Evolutionary conservation across 2,329 filamentous ascomycete genomes (phyloP).

Genomic region (Purpureocillium lavendulum): DNA sequence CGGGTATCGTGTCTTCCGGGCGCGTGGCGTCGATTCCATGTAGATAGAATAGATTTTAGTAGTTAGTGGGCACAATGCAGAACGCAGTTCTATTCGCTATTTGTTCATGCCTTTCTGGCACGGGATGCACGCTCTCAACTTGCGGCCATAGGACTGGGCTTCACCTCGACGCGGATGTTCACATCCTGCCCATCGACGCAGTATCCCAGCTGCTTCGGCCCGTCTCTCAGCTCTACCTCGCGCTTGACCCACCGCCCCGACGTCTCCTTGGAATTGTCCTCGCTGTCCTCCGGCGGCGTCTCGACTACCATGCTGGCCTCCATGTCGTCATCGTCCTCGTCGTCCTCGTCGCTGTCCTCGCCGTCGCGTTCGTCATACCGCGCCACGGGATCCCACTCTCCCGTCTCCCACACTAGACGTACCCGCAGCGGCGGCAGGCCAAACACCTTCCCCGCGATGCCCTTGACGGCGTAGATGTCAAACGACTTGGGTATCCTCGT

Average conservation of each 20-base stretch:
- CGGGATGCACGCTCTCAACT: no score
- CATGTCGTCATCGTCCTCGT: slow-evolving; percentile 19
- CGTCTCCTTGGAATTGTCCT: slow-evolving; percentile 20
- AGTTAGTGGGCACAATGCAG: no score
- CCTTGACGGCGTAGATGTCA: slow-evolving; percentile 75
- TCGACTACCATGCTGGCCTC: slow-evolving; percentile 17
- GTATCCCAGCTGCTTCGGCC: slow-evolving; percentile 74
- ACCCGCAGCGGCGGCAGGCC: slow-evolving; percentile 53
- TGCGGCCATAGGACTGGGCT: no score
- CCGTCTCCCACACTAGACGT: slow-evolving; percentile 76
- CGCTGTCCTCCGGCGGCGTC: slow-evolving; percentile 12
- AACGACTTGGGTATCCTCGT: slow-evolving; percentile 63
- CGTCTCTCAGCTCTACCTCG: slow-evolving; percentile 71
- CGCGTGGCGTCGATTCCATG: no score
- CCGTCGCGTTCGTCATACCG: slow-evolving; percentile 51
- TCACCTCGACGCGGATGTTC: slow-evolving; percentile 58
- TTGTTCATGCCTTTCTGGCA: no score
- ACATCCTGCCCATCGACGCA: slow-evolving; percentile 70
- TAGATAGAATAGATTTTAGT: no score
- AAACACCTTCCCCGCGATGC: slow-evolving; percentile 67
- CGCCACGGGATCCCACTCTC: slow-evolving; percentile 76
- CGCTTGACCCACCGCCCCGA: slow-evolving; percentile 61
- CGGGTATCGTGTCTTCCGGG: no score
- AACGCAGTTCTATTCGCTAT: no score
- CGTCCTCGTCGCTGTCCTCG: slow-evolving; percentile 44